phyloP scores from a whole-genome alignment of 1,139 yeast species.

The Magnusiomyces magnusii region DNA sequence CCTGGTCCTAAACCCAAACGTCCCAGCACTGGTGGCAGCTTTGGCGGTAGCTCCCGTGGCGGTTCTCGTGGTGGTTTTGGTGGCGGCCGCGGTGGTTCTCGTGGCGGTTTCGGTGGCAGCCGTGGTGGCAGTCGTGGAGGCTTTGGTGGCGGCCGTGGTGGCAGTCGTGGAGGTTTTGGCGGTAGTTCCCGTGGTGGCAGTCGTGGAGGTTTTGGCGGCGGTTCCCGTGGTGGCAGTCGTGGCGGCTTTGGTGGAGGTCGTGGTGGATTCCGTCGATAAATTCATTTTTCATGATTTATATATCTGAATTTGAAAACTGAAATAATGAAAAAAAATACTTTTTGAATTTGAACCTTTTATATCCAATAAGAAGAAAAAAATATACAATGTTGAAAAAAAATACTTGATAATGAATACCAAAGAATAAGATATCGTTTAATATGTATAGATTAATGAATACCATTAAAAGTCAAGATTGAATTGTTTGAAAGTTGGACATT shows the following conservation, averaged over 20 bases:
- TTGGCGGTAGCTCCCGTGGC: conserved; percentile 39
- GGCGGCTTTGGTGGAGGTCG: conserved; percentile 23
- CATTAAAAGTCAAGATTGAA: too few relatives aligned
- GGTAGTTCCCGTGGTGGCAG: conserved; percentile 7
- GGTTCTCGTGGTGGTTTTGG: conserved; percentile 38
- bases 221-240: conserved; percentile 23
- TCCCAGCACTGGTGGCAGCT: conserved; percentile 40
- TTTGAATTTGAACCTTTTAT: too few relatives aligned
- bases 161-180: conserved; percentile 19
- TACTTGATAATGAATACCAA: too few relatives aligned
- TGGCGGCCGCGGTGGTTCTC: conserved; percentile 39
- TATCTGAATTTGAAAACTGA: too few relatives aligned
- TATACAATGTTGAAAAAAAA: too few relatives aligned
- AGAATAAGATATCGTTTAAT: too few relatives aligned
- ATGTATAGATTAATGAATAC: too few relatives aligned
- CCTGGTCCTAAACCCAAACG: conserved; percentile 69
- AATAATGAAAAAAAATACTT: too few relatives aligned
- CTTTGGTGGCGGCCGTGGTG: conserved; percentile 35
- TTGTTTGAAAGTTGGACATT: too few relatives aligned
- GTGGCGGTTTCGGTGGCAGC: conserved; percentile 44
- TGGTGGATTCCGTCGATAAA: conserved; percentile 12
- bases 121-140: conserved; percentile 40
- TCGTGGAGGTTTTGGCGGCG: conserved; percentile 18
- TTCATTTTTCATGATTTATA: too few relatives aligned
- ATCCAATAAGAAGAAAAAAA: too few relatives aligned